Percentiles rank a stretch among this genome's conserved stretches.
Conservation (phyloP, 495 filamentous ascomycete genomes). For the Penicillium canariense region DNA sequence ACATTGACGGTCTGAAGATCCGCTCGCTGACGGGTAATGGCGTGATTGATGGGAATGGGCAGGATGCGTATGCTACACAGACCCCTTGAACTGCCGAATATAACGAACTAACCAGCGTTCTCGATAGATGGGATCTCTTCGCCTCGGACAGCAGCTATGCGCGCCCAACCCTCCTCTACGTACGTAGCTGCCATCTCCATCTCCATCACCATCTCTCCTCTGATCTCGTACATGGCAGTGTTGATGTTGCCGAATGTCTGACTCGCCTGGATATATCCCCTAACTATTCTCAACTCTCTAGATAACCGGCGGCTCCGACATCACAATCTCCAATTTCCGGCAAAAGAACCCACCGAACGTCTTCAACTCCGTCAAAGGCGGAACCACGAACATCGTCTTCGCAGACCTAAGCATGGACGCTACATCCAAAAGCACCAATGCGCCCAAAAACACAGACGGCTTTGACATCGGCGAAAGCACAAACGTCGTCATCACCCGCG, state of each 20-base stretch:
- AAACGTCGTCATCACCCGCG: constrained; percentile 33
- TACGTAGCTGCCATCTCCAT: background rate
- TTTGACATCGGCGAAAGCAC: constrained; percentile 47
- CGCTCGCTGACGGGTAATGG: constrained; percentile 39
- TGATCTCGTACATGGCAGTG: too few relatives aligned
- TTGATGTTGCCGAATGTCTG: too few relatives aligned
- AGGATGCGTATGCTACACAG: constrained; percentile 28
- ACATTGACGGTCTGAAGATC: constrained; percentile 35
- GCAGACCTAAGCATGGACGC: constrained; percentile 34
- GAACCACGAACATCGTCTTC: constrained; percentile 30
- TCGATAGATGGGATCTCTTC: constrained; percentile 38
- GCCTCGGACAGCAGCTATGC: constrained; percentile 33
- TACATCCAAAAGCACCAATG: constrained; percentile 34
- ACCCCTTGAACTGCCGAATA: background rate
- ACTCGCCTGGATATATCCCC: background rate
- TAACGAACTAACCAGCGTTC: background rate
- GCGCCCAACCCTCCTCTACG: constrained; percentile 36
- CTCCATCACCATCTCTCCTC: too few relatives aligned
- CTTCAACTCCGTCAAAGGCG: constrained; percentile 40
- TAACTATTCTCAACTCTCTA: constrained; percentile 15
- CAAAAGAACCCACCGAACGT: constrained; percentile 46
- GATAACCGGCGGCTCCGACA: constrained; percentile 36
- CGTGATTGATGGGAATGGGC: constrained; percentile 48
- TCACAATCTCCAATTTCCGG: constrained; percentile 32
- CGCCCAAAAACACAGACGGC: constrained; percentile 43